Evolutionary conservation across 2,329 filamentous ascomycete species (phyloP).

Genomic region (Monosporascus cannonballus): DNA sequence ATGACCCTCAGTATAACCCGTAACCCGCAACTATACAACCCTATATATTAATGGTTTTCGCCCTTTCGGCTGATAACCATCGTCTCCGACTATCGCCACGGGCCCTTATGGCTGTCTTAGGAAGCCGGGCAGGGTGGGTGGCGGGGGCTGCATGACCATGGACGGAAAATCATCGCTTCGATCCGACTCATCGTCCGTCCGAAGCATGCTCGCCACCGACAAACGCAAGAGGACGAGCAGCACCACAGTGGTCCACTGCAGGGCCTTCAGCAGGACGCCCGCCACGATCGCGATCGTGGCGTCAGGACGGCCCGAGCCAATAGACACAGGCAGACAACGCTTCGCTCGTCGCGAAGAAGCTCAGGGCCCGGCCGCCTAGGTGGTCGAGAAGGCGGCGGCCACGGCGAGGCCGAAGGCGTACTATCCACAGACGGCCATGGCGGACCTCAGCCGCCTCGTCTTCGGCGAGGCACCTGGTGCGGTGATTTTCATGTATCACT

Average conservation of each 20-base stretch:
- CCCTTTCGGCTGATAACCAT: too few species aligned
- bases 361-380: conserved; percentile 2
- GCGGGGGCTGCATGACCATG: too few species aligned
- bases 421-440: not conserved
- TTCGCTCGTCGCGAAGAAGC: not conserved
- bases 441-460: not conserved
- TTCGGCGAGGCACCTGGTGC: not conserved
- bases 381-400: conserved; percentile 3
- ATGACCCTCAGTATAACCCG: too few species aligned
- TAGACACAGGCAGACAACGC: not conserved
- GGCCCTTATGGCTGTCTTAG: too few species aligned
- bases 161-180: too few species aligned
- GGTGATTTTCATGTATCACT: conserved; percentile 1
- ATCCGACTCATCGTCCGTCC: too few species aligned
- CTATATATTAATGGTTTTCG: too few species aligned
- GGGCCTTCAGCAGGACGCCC: conserved; percentile 11
- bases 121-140: too few species aligned
- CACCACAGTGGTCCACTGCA: conserved; percentile 2
- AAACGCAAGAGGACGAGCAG: conserved; percentile 1
- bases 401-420: conserved; percentile 3
- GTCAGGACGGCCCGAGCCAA: conserved; percentile 3
- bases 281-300: conserved; percentile 13
- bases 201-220: conserved; percentile 1
- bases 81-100: too few species aligned
- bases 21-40: too few species aligned